These are phyloP conservation scores for Penicillium goetzii DNA, from an alignment of 495 filamentous ascomycete species.

Conservation along the genomic window DNA sequence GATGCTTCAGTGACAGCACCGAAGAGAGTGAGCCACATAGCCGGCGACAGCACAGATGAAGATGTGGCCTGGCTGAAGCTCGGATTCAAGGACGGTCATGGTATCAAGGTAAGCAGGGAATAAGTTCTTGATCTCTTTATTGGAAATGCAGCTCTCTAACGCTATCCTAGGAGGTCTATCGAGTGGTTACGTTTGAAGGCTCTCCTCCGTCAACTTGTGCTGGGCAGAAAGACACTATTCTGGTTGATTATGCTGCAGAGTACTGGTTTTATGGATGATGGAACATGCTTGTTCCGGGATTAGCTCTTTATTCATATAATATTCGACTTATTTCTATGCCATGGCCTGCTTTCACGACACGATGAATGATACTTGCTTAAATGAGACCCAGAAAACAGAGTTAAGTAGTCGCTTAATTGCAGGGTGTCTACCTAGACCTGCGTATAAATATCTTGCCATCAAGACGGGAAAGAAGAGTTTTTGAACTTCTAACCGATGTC, in stretches of 20 bases:
- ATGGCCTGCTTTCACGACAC: not conserved
- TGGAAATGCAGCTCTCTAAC: not conserved
- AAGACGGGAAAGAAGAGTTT: too few species aligned
- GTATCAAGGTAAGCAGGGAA: constrained; percentile 42
- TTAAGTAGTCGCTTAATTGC: too few species aligned
- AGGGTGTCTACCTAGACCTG: too few species aligned
- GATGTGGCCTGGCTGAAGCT: constrained; percentile 71
- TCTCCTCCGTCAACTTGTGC: constrained; percentile 51
- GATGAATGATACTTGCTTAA: not conserved
- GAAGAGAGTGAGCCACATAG: constrained; percentile 45
- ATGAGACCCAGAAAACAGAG: not conserved
- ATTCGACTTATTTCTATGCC: not conserved
- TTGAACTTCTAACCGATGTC: too few species aligned
- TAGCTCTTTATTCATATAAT: not conserved
- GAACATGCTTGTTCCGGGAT: not conserved
- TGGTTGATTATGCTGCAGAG: constrained; percentile 67
- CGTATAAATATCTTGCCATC: not conserved
- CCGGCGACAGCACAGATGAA: constrained; percentile 39
- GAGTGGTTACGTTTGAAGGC: constrained; percentile 71
- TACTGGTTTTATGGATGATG: constrained; percentile 69
- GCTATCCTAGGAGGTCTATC: constrained; percentile 59
- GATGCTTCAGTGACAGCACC: constrained; percentile 56
- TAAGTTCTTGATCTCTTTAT: not conserved
- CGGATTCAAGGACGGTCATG: constrained; percentile 43
- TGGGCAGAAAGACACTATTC: constrained; percentile 39